Percentiles rank a stretch among this genome's conserved stretches.
These are phyloP conservation scores for Fraxinus sp. DNA, from an alignment of 305 asterid species.

Conservation along the genomic window DNA sequence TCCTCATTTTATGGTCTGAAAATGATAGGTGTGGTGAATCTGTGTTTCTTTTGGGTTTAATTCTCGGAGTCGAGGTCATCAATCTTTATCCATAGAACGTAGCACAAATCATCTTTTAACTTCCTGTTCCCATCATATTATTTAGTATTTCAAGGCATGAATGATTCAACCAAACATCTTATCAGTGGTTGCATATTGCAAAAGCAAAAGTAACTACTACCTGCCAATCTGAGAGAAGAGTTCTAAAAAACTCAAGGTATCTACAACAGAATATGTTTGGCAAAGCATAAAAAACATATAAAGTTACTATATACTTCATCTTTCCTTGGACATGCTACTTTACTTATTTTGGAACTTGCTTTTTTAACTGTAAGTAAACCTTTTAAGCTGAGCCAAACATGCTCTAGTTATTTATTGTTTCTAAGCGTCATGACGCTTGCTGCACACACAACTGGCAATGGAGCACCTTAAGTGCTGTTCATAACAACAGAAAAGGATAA, in stretches of 20 bases:
- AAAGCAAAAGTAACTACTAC: conserved; percentile 3
- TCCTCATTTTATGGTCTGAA: neutral
- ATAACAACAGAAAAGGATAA: neutral
- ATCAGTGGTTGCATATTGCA: conserved; percentile 23
- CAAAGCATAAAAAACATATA: neutral
- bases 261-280: neutral
- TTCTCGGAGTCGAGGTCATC: conserved; percentile 39
- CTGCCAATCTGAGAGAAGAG: neutral
- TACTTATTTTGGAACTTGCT: neutral
- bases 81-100: neutral
- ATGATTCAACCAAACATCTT: neutral
- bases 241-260: neutral
- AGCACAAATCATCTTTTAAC: conserved; percentile 6
- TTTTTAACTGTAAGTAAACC: neutral
- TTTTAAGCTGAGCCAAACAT: neutral
- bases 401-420: neutral
- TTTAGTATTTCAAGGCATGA: conserved; percentile 3
- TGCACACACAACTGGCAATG: neutral
- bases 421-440: neutral
- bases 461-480: neutral
- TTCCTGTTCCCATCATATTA: conserved; percentile 11
- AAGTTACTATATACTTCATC: neutral
- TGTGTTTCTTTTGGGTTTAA: conserved; percentile 8
- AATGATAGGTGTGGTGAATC: neutral
- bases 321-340: neutral